These are phyloP conservation scores for Aspergillus nanangensis DNA, from an alignment of 495 filamentous ascomycete species.

Conservation along the genomic window DNA sequence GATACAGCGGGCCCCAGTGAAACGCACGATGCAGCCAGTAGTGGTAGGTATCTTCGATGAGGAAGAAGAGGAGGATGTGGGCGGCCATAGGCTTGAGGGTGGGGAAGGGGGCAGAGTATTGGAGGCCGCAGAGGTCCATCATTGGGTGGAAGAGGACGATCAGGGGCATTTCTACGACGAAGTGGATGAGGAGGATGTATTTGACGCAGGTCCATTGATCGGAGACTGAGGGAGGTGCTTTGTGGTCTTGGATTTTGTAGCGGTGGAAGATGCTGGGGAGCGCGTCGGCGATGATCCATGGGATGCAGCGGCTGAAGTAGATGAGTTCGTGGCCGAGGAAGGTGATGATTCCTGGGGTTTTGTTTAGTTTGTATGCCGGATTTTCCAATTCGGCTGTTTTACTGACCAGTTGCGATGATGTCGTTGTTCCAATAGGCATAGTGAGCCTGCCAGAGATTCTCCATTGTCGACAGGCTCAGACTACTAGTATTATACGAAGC, in stretches of 20 bases:
- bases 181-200: slow-evolving; percentile 87
- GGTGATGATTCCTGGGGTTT: slow-evolving; percentile 63
- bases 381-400: too few species aligned
- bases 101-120: slow-evolving; percentile 86
- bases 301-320: slow-evolving; percentile 90
- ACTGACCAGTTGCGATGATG: slow-evolving; percentile 75
- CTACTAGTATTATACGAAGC: slow-evolving; percentile 12
- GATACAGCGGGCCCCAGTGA: slow-evolving; percentile 97
- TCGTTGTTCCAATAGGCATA: slow-evolving; percentile 99
- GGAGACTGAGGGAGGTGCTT: slow-evolving; percentile 22
- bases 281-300: slow-evolving; percentile 89
- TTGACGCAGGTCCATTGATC: slow-evolving; percentile 94
- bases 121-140: slow-evolving; percentile 85
- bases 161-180: slow-evolving; percentile 94
- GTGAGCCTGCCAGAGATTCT: slow-evolving; percentile 89
- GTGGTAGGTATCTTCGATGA: slow-evolving; percentile 96
- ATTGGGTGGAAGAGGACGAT: slow-evolving; percentile 93
- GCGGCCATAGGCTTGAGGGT: slow-evolving; percentile 72
- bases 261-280: slow-evolving; percentile 74
- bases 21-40: slow-evolving; percentile 94
- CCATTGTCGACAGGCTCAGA: slow-evolving; percentile 75
- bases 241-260: slow-evolving; percentile 79
- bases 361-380: too few species aligned
- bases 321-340: slow-evolving; percentile 92
- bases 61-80: slow-evolving; percentile 91